Conservation (phyloP, 331 rosid species). For the Arachis monticola region DNA sequence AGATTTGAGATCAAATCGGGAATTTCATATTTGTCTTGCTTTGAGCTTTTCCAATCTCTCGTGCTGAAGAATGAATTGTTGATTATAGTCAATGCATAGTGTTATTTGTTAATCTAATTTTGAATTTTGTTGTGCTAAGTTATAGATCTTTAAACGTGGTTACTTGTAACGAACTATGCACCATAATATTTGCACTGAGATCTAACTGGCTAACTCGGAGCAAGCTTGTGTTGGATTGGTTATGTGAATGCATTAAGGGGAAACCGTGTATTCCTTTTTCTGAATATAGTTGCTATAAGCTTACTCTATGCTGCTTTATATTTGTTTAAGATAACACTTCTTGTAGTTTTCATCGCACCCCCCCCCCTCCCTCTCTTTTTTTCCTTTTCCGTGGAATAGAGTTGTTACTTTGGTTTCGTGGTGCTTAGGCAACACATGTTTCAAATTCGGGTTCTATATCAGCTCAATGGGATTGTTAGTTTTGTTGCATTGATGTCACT, state of each 20-base stretch:
- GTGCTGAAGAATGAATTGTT: background rate
- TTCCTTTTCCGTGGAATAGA: background rate
- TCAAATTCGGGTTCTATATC: background rate
- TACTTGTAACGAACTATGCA: background rate
- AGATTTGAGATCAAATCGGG: background rate
- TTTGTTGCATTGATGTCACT: background rate
- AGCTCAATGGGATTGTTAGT: background rate
- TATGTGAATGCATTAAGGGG: background rate
- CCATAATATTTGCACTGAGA: slow-evolving; percentile 9
- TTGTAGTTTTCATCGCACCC: no score
- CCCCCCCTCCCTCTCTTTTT: no score
- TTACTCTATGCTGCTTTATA: no score
- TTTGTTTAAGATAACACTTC: no score
- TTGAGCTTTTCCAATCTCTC: background rate
- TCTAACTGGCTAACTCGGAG: background rate
- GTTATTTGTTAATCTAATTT: background rate
- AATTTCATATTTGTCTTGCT: background rate
- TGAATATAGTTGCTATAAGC: no score
- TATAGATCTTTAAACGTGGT: slow-evolving; percentile 19
- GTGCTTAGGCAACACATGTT: background rate
- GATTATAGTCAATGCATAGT: background rate
- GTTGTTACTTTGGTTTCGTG: slow-evolving; percentile 11
- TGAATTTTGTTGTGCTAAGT: background rate
- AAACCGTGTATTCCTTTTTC: no score
- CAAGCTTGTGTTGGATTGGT: background rate